phyloP scores from a whole-genome alignment of 2,329 filamentous ascomycete species.

The Ophiostoma sp. region DNA sequence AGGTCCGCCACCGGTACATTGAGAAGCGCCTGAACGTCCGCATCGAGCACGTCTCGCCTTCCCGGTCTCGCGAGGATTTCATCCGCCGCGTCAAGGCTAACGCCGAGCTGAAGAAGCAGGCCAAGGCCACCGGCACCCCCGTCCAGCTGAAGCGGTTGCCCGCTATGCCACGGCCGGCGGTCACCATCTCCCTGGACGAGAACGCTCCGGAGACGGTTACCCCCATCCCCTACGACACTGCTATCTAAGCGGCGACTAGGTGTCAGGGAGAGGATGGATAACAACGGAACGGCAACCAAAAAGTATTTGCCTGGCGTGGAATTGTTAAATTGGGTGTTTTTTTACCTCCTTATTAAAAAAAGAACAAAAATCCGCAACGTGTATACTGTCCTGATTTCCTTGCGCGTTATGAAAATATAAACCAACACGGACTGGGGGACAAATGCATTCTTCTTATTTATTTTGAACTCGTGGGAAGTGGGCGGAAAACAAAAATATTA shows the following conservation, averaged over 20 bases:
- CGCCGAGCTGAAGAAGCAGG: slow-evolving; percentile 85
- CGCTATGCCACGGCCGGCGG: slow-evolving; percentile 69
- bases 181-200: slow-evolving; percentile 44
- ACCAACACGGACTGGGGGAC: slow-evolving; percentile 21
- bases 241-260: slow-evolving; percentile 61
- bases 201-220: slow-evolving; percentile 31
- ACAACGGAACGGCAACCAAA: slow-evolving; percentile 19
- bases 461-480: slow-evolving; percentile 18
- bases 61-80: slow-evolving; percentile 95
- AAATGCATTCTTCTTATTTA: slow-evolving; percentile 21
- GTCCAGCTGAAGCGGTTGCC: slow-evolving; percentile 92
- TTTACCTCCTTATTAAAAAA: slow-evolving; percentile 19
- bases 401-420: slow-evolving; percentile 15
- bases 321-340: slow-evolving; percentile 22
- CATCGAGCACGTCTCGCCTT: slow-evolving; percentile 92
- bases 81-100: slow-evolving; percentile 94
- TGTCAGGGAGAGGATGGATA: slow-evolving; percentile 16
- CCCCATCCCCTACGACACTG: slow-evolving; percentile 84
- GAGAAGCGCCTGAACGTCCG: slow-evolving; percentile 99
- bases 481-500: slow-evolving; percentile 20
- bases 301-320: slow-evolving; percentile 21
- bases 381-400: slow-evolving; percentile 21
- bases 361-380: slow-evolving; percentile 18
- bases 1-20: slow-evolving; percentile 98
- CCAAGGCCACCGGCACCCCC: slow-evolving; percentile 81